Percentiles rank a stretch among this genome's conserved stretches.
Evolutionary conservation across 2,329 filamentous ascomycete genomes (phyloP).

Genomic region (Thielaviopsis ethacetica): DNA sequence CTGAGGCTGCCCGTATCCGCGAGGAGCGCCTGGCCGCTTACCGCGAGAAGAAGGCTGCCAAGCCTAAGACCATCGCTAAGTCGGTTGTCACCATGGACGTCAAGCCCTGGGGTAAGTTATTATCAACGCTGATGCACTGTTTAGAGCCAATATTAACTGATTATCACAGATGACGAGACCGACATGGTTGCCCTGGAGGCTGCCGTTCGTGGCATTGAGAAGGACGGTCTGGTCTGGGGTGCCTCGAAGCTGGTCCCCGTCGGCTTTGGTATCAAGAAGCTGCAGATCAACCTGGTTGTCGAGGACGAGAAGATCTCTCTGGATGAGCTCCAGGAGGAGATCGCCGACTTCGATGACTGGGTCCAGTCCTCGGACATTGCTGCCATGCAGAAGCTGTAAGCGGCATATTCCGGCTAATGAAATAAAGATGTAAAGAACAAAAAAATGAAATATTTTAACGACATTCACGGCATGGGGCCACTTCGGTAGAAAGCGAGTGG

Average conservation of each 20-base stretch:
- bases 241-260: slow-evolving; percentile 74
- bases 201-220: slow-evolving; percentile 66
- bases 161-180: slow-evolving; percentile 65
- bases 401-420: slow-evolving; percentile 7
- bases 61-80: slow-evolving; percentile 86
- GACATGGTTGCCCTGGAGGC: slow-evolving; percentile 70
- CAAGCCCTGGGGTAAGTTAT: slow-evolving; percentile 88
- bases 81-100: slow-evolving; percentile 90
- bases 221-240: slow-evolving; percentile 95
- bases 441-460: slow-evolving; percentile 8
- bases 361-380: slow-evolving; percentile 87
- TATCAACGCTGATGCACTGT: not conserved
- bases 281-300: slow-evolving; percentile 94
- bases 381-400: slow-evolving; percentile 87
- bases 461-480: not conserved
- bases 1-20: slow-evolving; percentile 66
- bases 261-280: slow-evolving; percentile 97
- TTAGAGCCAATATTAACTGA: slow-evolving; percentile 15
- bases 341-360: slow-evolving; percentile 73
- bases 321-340: slow-evolving; percentile 73
- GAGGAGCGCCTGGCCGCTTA: slow-evolving; percentile 87
- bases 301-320: slow-evolving; percentile 62
- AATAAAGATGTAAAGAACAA: slow-evolving; percentile 9
- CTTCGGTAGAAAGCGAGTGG: not conserved
- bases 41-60: slow-evolving; percentile 90